Evolutionary conservation across 2,329 filamentous ascomycete species (phyloP).

Genomic region (Nectriaceae sp.): DNA sequence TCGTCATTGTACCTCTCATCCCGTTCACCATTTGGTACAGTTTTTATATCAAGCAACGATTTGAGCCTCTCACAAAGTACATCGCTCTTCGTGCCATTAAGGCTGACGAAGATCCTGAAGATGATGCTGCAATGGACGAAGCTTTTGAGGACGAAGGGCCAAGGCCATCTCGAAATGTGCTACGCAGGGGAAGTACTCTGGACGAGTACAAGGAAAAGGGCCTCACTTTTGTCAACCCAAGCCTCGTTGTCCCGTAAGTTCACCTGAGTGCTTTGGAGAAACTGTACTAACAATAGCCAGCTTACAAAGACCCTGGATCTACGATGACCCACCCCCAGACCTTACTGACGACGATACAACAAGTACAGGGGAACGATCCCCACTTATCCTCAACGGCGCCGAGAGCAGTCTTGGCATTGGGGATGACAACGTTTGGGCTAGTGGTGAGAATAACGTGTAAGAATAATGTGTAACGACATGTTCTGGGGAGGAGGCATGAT

Average conservation of each 20-base stretch:
- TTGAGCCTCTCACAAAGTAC: conserved; percentile 86
- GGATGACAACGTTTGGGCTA: conserved; percentile 42
- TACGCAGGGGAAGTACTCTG: conserved; percentile 62
- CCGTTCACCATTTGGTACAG: conserved; percentile 85
- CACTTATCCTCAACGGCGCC: conserved; percentile 34
- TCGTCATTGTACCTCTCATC: conserved; percentile 75
- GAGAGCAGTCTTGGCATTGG: conserved; percentile 42
- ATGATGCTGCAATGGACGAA: conserved; percentile 39
- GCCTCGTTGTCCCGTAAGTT: conserved; percentile 65
- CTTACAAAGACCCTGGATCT: conserved; percentile 72
- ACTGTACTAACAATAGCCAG: conserved; percentile 38
- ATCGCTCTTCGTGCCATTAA: conserved; percentile 89
- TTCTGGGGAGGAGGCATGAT: conserved; percentile 11
- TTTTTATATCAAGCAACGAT: conserved; percentile 77
- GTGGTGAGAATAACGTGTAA: conserved; percentile 28
- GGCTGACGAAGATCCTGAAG: conserved; percentile 47
- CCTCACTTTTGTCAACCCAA: conserved; percentile 75
- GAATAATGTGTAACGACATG: conserved; percentile 1
- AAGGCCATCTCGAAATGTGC: conserved; percentile 40
- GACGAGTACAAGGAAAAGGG: conserved; percentile 74
- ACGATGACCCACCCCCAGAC: conserved; percentile 53
- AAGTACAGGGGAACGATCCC: conserved; percentile 24
- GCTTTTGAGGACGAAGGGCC: conserved; percentile 40
- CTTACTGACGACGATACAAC: conserved; percentile 28
- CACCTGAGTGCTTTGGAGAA: no score